phyloP scores from a whole-genome alignment of 23 red algal species.

The Cyanidiococcus yangmingshanensis region DNA sequence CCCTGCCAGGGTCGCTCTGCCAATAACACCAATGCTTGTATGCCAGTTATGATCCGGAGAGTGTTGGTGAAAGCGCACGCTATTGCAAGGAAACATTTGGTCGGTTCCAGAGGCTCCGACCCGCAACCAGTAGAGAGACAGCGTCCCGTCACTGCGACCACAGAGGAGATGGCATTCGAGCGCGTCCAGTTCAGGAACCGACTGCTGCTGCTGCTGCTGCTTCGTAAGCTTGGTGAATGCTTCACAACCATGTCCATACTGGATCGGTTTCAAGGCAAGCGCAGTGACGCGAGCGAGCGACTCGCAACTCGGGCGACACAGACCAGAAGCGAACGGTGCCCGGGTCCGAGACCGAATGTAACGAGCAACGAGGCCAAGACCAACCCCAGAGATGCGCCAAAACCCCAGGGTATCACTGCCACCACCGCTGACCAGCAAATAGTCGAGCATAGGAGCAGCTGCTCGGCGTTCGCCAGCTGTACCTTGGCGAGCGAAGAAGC shows the following conservation, averaged over 20 bases:
- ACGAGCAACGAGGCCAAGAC: not conserved
- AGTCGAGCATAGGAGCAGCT: not conserved
- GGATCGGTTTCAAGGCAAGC: not conserved
- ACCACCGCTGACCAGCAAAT: not conserved
- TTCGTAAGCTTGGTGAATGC: not conserved
- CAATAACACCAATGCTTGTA: not conserved
- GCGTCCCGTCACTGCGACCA: not conserved
- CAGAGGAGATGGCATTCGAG: not conserved
- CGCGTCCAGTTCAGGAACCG: not conserved
- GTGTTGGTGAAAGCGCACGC: not conserved
- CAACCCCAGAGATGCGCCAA: not conserved
- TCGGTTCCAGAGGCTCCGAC: not conserved
- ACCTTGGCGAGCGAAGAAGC: not conserved
- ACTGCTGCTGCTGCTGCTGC: not conserved
- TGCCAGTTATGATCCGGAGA: not conserved
- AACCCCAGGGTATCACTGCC: not conserved
- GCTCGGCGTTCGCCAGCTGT: not conserved
- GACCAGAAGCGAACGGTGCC: not conserved
- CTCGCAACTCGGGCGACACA: not conserved
- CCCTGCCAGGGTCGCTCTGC: not conserved
- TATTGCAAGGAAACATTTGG: not conserved
- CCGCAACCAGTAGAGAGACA: not conserved
- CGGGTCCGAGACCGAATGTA: not conserved
- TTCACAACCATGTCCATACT: not conserved
- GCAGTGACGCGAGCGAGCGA: not conserved